Conservation (phyloP, 345 rosid species). For the Mercurialis annua region DNA sequence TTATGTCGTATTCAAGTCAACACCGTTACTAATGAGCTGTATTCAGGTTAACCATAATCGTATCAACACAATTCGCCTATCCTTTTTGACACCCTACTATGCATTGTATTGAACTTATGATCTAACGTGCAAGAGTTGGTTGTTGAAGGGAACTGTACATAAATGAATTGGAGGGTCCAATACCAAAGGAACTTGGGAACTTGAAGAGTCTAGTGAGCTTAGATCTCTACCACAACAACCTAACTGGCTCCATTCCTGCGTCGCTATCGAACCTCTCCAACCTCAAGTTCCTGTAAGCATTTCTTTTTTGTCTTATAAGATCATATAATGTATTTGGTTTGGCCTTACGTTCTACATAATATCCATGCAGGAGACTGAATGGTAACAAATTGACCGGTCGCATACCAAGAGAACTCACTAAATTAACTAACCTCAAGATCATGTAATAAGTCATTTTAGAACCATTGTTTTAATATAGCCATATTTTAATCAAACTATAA, state of each 20-base stretch:
- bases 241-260: constrained; percentile 56
- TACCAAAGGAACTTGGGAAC: constrained; percentile 60
- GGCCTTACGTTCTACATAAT: constrained; percentile 4
- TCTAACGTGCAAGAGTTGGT: constrained; percentile 11
- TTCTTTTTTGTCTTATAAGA: background rate
- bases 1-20: too few species aligned
- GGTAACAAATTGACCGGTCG: constrained; percentile 58
- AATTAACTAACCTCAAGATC: constrained; percentile 56
- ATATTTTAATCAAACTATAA: background rate
- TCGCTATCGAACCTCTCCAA: constrained; percentile 56
- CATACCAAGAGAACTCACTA: constrained; percentile 62
- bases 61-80: too few species aligned
- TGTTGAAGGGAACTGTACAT: constrained; percentile 57
- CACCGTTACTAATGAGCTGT: too few species aligned
- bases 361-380: constrained; percentile 53
- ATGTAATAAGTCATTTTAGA: constrained; percentile 47
- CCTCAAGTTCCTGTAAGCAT: constrained; percentile 59
- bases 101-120: too few species aligned
- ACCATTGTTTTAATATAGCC: background rate
- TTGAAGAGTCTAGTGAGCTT: constrained; percentile 61
- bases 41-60: too few species aligned
- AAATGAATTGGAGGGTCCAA: constrained; percentile 49
- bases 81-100: too few species aligned
- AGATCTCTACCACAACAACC: constrained; percentile 65
- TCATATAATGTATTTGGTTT: background rate